Evolutionary conservation across 192 early-diverging fungal genomes (phyloP).

Genomic region (Linnemannia zychae): DNA sequence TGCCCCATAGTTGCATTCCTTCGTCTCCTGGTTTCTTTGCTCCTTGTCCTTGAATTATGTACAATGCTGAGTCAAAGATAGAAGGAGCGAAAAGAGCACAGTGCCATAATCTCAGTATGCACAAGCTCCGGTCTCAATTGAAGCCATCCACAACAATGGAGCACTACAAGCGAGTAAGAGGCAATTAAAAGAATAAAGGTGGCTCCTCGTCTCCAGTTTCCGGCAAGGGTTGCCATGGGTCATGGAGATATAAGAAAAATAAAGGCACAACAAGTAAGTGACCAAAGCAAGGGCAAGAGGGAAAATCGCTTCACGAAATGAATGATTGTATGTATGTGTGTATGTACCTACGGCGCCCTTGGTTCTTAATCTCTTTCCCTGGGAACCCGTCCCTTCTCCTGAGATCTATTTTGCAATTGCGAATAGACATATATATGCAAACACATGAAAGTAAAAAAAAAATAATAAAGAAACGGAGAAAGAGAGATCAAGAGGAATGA

Average conservation of each 20-base stretch:
- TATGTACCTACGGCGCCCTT: background rate
- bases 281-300: too few species aligned
- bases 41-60: too few species aligned
- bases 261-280: background rate
- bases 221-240: too few species aligned
- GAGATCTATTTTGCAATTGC: background rate
- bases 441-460: background rate
- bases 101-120: too few species aligned
- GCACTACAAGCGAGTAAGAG: too few species aligned
- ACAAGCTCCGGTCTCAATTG: too few species aligned
- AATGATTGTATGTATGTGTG: background rate
- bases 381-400: background rate
- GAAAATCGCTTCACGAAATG: too few species aligned
- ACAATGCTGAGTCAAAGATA: too few species aligned
- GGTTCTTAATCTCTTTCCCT: background rate
- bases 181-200: background rate
- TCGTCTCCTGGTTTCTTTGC: background rate
- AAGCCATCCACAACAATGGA: too few species aligned
- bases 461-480: background rate
- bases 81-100: too few species aligned
- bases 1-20: background rate
- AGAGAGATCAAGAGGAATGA: background rate
- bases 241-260: background rate
- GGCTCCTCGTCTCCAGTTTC: too few species aligned
- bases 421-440: background rate